A percentile compares a stretch with the other conserved stretches of the same genome.
These are phyloP conservation scores for Thermothielavioides terrestris DNA, from an alignment of 495 filamentous ascomycete genomes.

Conservation along the genomic window DNA sequence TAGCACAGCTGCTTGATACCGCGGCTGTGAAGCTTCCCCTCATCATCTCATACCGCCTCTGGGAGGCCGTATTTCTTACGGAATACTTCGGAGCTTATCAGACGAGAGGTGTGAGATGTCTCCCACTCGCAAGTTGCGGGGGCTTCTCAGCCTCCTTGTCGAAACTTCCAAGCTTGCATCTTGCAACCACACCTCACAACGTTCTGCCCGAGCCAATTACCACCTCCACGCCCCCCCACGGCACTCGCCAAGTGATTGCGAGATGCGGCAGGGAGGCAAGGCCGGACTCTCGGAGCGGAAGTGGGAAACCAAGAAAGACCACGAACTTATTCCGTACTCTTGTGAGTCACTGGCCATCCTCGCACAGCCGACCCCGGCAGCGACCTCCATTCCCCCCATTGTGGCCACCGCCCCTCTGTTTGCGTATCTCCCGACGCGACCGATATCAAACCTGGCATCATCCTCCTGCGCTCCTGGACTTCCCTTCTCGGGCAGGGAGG, in stretches of 20 bases:
- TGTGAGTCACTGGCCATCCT: too few species aligned
- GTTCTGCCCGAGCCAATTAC: slow-evolving; percentile 12
- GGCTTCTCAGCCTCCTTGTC: too few species aligned
- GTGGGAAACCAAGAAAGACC: neutral
- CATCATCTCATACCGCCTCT: neutral
- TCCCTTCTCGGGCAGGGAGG: too few species aligned
- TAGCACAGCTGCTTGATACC: neutral
- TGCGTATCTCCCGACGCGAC: too few species aligned
- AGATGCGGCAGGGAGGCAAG: slow-evolving; percentile 15
- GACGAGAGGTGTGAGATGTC: neutral
- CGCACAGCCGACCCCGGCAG: too few species aligned
- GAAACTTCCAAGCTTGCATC: neutral
- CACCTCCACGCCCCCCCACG: slow-evolving; percentile 18
- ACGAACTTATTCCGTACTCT: too few species aligned
- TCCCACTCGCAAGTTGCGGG: too few species aligned
- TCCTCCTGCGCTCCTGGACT: too few species aligned
- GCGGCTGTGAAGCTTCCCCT: slow-evolving; percentile 12
- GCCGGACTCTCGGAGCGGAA: neutral
- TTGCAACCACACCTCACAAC: slow-evolving; percentile 3
- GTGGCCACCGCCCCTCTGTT: too few species aligned
- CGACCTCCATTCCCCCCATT: too few species aligned
- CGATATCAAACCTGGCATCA: too few species aligned
- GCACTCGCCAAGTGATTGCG: slow-evolving; percentile 4
- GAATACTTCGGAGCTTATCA: slow-evolving; percentile 15
- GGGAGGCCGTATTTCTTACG: too few species aligned